phyloP scores from a whole-genome alignment of 306 rosid species.

The Glycine soja region DNA sequence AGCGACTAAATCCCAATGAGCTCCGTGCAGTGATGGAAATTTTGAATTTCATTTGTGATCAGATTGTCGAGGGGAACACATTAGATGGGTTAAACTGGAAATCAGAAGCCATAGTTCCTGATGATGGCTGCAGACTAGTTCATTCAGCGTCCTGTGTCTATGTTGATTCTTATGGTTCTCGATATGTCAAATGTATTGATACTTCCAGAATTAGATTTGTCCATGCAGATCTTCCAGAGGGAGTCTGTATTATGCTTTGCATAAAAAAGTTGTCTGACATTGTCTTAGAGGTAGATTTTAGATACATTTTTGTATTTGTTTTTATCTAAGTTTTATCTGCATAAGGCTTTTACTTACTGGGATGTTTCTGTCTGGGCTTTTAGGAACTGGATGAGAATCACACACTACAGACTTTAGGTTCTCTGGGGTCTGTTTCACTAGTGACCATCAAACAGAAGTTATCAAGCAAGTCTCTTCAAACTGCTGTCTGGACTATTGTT shows the following conservation, averaged over 20 bases:
- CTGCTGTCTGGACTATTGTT: slow-evolving; percentile 81
- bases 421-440: slow-evolving; percentile 63
- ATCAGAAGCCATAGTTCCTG: slow-evolving; percentile 88
- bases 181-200: slow-evolving; percentile 78
- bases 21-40: slow-evolving; percentile 95
- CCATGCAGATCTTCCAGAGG: slow-evolving; percentile 90
- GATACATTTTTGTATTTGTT: slow-evolving; percentile 35
- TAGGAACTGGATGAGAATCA: slow-evolving; percentile 84
- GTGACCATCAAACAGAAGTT: slow-evolving; percentile 74
- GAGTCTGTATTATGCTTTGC: slow-evolving; percentile 72
- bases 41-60: slow-evolving; percentile 82
- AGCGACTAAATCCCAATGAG: slow-evolving; percentile 93
- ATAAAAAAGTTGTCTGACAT: slow-evolving; percentile 81
- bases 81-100: slow-evolving; percentile 58
- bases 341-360: slow-evolving; percentile 46
- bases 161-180: slow-evolving; percentile 89
- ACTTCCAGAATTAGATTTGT: slow-evolving; percentile 85
- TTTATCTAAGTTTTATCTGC: slow-evolving; percentile 14
- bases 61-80: slow-evolving; percentile 57
- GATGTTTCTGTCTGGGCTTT: slow-evolving; percentile 50
- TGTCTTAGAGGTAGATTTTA: slow-evolving; percentile 79
- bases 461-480: slow-evolving; percentile 76
- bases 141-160: slow-evolving; percentile 82
- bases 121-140: slow-evolving; percentile 95
- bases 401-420: slow-evolving; percentile 62